These are phyloP conservation scores for Lodderomyces pseudojiufengensis DNA, from an alignment of 1,139 yeast genomes.

Conservation along the genomic window DNA sequence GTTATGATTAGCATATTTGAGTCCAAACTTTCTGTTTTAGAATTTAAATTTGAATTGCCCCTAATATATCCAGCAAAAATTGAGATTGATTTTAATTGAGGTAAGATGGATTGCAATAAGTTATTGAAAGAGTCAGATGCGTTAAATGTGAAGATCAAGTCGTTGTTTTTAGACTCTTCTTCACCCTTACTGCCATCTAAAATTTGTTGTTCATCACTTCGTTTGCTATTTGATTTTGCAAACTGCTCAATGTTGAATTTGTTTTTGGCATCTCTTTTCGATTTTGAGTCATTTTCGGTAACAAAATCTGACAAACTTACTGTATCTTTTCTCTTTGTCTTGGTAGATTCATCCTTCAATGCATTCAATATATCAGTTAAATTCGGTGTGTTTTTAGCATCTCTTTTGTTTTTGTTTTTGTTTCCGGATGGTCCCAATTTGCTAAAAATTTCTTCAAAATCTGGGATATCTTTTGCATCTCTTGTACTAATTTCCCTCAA, in stretches of 20 bases:
- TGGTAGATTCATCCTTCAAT: not conserved
- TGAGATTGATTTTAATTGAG: constrained; percentile 43
- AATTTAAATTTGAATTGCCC: constrained; percentile 43
- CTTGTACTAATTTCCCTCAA: constrained; percentile 12
- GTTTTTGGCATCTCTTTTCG: constrained; percentile 20
- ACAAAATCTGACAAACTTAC: constrained; percentile 2
- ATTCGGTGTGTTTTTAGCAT: constrained; percentile 21
- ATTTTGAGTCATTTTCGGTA: constrained; percentile 9
- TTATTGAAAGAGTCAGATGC: constrained; percentile 13
- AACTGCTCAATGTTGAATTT: constrained; percentile 13
- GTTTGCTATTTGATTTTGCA: constrained; percentile 5
- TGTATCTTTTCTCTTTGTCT: not conserved
- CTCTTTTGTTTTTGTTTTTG: constrained; percentile 16
- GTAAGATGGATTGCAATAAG: constrained; percentile 34
- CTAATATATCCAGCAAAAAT: constrained; percentile 56
- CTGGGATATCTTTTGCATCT: constrained; percentile 21
- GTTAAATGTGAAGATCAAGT: constrained; percentile 10
- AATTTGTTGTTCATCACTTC: constrained; percentile 7
- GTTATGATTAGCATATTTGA: constrained; percentile 51
- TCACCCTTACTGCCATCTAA: constrained; percentile 1
- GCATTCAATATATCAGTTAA: not conserved
- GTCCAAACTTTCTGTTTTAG: constrained; percentile 35
- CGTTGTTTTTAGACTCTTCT: not conserved
- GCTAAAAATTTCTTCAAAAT: constrained; percentile 4
- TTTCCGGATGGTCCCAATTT: no score